A percentile compares a stretch with the other conserved stretches of the same genome.
Evolutionary conservation across 108 stramenopile genomes (phyloP).

Genomic region (Cyclostephanos tholiformis): DNA sequence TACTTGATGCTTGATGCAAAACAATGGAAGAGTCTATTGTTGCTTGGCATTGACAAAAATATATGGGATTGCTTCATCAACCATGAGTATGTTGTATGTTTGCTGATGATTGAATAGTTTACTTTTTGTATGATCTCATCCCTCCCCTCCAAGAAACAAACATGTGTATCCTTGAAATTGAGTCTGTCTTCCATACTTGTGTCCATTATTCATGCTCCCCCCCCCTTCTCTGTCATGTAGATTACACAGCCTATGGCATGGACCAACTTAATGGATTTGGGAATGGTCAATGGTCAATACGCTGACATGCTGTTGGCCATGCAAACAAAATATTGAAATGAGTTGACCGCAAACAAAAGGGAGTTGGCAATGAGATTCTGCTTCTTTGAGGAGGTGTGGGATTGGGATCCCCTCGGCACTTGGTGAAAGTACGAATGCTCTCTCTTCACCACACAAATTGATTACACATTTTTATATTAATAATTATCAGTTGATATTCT

Average conservation of each 20-base stretch:
- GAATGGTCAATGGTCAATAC: too few species aligned
- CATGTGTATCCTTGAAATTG: too few species aligned
- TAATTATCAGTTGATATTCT: too few species aligned
- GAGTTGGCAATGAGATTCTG: background rate
- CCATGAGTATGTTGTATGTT: background rate
- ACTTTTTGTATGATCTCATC: too few species aligned
- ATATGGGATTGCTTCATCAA: conserved; percentile 11
- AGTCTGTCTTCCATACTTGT: too few species aligned
- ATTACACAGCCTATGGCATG: too few species aligned
- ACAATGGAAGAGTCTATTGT: background rate
- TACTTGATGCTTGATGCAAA: background rate
- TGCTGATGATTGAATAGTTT: background rate
- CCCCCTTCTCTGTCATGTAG: background rate
- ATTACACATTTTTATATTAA: too few species aligned
- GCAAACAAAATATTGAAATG: conserved; percentile 1
- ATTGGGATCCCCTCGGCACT: background rate
- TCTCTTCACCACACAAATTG: too few species aligned
- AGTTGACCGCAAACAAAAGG: background rate
- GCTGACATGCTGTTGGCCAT: too few species aligned
- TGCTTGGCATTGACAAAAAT: conserved; percentile 3
- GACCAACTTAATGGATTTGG: too few species aligned
- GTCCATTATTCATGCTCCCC: too few species aligned
- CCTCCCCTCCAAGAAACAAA: too few species aligned
- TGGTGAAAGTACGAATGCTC: background rate
- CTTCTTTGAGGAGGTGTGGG: conserved; percentile 4